Percentiles rank a stretch among this genome's conserved stretches.
phyloP scores from a whole-genome alignment of 2,329 filamentous ascomycete genomes.

The Bipolaris zeicola region DNA sequence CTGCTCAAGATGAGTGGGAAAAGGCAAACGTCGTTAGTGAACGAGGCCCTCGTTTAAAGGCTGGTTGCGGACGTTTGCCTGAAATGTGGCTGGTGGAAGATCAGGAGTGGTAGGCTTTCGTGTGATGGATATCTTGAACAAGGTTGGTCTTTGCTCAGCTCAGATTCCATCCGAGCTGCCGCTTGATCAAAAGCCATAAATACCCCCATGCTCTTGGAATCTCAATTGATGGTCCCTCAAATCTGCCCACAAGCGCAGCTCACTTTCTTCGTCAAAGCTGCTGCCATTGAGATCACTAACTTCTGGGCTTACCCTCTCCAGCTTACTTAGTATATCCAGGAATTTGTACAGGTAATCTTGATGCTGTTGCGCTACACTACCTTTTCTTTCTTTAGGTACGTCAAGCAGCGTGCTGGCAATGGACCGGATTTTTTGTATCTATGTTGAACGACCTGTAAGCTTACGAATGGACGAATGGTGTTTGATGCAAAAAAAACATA shows the following conservation, averaged over 20 bases:
- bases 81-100: neutral
- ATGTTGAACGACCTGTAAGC: slow-evolving; percentile 36
- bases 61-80: neutral
- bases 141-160: neutral
- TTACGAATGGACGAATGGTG: slow-evolving; percentile 19
- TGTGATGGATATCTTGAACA: neutral
- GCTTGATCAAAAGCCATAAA: slow-evolving; percentile 46
- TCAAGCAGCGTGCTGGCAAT: slow-evolving; percentile 81
- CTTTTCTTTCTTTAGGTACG: slow-evolving; percentile 59
- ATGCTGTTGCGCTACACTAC: slow-evolving; percentile 61
- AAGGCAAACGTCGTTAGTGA: neutral
- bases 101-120: neutral
- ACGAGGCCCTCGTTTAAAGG: neutral
- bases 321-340: slow-evolving; percentile 73
- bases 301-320: slow-evolving; percentile 67
- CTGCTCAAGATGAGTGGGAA: neutral
- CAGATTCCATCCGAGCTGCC: neutral
- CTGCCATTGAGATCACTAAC: slow-evolving; percentile 37
- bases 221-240: slow-evolving; percentile 77
- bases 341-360: slow-evolving; percentile 75
- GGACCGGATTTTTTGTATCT: slow-evolving; percentile 83
- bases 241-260: slow-evolving; percentile 78
- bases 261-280: slow-evolving; percentile 70
- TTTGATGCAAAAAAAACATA: slow-evolving; percentile 13
- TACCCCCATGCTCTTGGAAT: slow-evolving; percentile 69